Conservation (phyloP, 306 rosid genomes). For the Potentilla sterilis region DNA sequence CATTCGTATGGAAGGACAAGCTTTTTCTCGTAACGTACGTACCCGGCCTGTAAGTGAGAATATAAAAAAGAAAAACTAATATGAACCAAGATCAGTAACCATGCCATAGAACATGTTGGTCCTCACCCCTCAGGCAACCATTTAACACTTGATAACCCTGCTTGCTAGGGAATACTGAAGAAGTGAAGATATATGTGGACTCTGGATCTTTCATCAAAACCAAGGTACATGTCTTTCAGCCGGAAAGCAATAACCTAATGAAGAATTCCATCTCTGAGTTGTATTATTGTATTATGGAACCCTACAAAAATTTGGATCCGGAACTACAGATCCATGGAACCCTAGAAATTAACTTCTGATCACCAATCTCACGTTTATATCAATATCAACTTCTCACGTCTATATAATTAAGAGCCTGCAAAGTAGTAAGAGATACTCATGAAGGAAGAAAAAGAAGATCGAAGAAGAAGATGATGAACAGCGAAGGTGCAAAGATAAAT, state of each 20-base stretch:
- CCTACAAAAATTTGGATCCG: too few relatives aligned
- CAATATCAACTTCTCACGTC: background rate
- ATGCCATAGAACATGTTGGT: background rate
- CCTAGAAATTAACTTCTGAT: background rate
- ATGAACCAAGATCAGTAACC: background rate
- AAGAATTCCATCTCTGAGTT: background rate
- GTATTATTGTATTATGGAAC: too few relatives aligned
- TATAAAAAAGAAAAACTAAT: background rate
- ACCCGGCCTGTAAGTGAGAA: background rate
- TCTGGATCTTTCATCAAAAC: background rate
- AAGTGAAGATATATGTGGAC: background rate
- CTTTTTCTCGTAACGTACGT: background rate
- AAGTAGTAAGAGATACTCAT: background rate
- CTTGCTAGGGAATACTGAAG: background rate
- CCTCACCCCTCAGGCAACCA: background rate
- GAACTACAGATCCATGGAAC: background rate
- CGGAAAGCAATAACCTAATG: background rate
- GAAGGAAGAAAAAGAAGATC: background rate
- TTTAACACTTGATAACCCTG: background rate
- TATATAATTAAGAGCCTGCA: background rate
- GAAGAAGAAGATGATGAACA: background rate
- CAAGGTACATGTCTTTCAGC: background rate
- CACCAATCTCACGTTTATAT: too few relatives aligned
- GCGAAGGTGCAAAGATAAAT: background rate
- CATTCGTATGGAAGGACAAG: background rate